Evolutionary conservation across 2,329 filamentous ascomycete species (phyloP).

Genomic region (Alternaria triticimaculans): DNA sequence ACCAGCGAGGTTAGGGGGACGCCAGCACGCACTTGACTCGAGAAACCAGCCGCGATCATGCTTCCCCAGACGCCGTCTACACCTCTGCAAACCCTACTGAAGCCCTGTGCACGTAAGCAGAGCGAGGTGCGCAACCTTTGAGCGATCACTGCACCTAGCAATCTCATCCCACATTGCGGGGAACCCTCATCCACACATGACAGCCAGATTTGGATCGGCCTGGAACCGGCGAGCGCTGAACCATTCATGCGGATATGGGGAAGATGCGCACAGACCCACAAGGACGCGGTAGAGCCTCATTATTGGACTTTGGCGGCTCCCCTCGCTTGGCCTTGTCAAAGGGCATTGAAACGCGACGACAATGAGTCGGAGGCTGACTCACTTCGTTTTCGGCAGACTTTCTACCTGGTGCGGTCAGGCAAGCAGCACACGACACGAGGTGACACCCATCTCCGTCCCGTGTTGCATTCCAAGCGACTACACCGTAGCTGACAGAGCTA

Average conservation of each 20-base stretch:
- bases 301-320: neutral
- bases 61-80: slow-evolving; percentile 9
- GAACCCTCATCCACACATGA: neutral
- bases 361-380: neutral
- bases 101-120: neutral
- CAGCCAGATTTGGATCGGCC: neutral
- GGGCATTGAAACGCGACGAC: neutral
- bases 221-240: slow-evolving; percentile 8
- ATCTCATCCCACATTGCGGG: slow-evolving; percentile 12
- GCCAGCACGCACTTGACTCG: neutral
- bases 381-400: neutral
- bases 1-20: neutral
- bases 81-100: neutral
- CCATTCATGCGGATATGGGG: slow-evolving; percentile 7
- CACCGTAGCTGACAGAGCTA: neutral
- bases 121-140: neutral
- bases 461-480: neutral
- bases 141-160: slow-evolving; percentile 6
- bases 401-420: neutral
- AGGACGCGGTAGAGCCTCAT: slow-evolving; percentile 3
- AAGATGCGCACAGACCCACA: slow-evolving; percentile 2
- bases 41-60: slow-evolving; percentile 2
- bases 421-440: neutral
- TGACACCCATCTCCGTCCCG: neutral
- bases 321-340: neutral